phyloP scores from a whole-genome alignment of 352 stramenopile genomes.

The Thraustochytrium striatum region DNA sequence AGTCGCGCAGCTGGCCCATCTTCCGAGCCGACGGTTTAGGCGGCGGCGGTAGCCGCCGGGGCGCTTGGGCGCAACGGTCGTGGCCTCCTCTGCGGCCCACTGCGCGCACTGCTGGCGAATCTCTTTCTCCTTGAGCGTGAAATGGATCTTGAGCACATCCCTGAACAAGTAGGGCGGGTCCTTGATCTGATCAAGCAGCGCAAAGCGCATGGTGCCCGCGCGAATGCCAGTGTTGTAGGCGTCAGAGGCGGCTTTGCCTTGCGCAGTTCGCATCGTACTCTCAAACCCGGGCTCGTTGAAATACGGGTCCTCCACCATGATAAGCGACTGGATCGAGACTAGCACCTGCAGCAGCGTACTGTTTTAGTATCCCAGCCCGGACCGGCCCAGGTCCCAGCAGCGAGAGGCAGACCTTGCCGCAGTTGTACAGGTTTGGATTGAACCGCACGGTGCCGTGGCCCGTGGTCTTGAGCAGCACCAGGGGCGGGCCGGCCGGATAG shows the following conservation, averaged over 20 bases:
- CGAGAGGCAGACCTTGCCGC: conserved; percentile 55
- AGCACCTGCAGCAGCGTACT: conserved; percentile 54
- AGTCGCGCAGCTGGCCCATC: too few species aligned
- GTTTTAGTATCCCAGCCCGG: conserved; percentile 15
- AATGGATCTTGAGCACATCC: conserved; percentile 31
- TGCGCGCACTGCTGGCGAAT: conserved; percentile 11
- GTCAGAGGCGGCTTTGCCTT: background rate
- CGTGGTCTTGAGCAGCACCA: conserved; percentile 54
- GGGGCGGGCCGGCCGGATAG: conserved; percentile 66
- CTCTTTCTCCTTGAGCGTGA: conserved; percentile 20
- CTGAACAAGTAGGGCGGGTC: conserved; percentile 28
- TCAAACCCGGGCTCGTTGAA: conserved; percentile 54
- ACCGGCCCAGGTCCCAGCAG: conserved; percentile 53
- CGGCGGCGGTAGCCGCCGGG: too few species aligned
- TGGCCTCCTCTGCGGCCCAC: background rate
- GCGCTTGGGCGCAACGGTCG: background rate
- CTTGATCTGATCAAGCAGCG: conserved; percentile 18
- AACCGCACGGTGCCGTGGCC: conserved; percentile 54
- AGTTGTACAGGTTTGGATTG: conserved; percentile 54
- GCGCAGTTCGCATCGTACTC: background rate
- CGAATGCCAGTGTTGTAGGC: conserved; percentile 38
- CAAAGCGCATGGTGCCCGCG: background rate
- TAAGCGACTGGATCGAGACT: conserved; percentile 51
- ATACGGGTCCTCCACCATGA: conserved; percentile 52
- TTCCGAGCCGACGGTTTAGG: too few species aligned